phyloP scores from a whole-genome alignment of 192 early-diverging fungal species.

The Funneliformis geosporum region DNA sequence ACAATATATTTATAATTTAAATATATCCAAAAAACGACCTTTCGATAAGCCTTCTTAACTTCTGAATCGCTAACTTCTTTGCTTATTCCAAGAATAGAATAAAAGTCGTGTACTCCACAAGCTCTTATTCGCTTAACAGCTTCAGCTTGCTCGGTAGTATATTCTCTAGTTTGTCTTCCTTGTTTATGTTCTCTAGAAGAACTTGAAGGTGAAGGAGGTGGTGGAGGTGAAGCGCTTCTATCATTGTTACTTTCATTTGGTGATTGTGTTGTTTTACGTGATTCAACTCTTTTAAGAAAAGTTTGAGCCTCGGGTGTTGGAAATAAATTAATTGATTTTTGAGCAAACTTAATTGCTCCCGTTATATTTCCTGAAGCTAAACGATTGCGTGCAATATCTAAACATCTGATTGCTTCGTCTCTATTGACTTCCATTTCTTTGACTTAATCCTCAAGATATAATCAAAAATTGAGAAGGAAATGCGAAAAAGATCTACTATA shows the following conservation, averaged over 20 bases:
- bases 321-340: slow-evolving; percentile 78
- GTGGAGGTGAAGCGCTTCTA: slow-evolving; percentile 27
- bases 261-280: slow-evolving; percentile 17
- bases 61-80: slow-evolving; percentile 77
- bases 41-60: slow-evolving; percentile 94
- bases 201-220: slow-evolving; percentile 31
- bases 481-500: no score
- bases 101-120: slow-evolving; percentile 73
- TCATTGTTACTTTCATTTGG: background rate
- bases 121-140: slow-evolving; percentile 79
- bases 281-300: slow-evolving; percentile 54
- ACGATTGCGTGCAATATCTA: slow-evolving; percentile 76
- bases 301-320: slow-evolving; percentile 66
- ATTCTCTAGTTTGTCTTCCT: slow-evolving; percentile 51
- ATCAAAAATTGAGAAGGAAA: no score
- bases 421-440: slow-evolving; percentile 76
- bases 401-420: slow-evolving; percentile 81
- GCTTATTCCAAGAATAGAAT: slow-evolving; percentile 75
- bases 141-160: slow-evolving; percentile 73
- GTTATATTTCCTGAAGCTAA: slow-evolving; percentile 64
- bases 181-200: slow-evolving; percentile 33
- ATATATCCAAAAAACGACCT: slow-evolving; percentile 50
- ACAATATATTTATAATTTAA: background rate
- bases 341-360: slow-evolving; percentile 78
- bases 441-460: no score